Base-by-base conservation (phyloP, 116 monocot genomes). In the Papilionanthe hybrid region DNA sequence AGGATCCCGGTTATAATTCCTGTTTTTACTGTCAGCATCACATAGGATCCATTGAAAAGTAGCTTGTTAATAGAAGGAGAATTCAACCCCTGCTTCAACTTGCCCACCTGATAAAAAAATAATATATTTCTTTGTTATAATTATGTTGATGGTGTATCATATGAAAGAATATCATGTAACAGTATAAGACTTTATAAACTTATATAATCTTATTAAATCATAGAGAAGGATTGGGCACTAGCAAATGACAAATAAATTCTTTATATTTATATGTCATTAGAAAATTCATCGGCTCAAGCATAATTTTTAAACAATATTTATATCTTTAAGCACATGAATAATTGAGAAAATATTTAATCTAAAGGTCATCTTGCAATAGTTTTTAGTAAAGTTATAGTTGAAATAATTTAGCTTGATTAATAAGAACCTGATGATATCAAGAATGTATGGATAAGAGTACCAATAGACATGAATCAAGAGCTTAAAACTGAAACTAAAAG, bases 1-100 rank as follows among this genome's bases (percentile, higher is more conserved):
- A 93, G 22, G 44, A 93, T 88, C 48, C 93, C 93, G 5, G 88
- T 85, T 27, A 93, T 43, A 4, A 88, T 77, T 68, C 90, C 90
- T 2, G 90, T 88, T 68, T 90, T 90, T 25, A 90, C 55, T 47
- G 83, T 76, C 17, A 90, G 82, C 15, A 71, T 82, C 72, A 90
- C 56, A 19, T 81, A 84, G 8, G 77, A 63, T 22, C 88, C 86
- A 9, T 58, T 22, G 80, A 90, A 86, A 25, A 43, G 57, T 19
- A 90, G 67, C 88, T 86, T 84, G 74, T 88, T 83, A n/a, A 53
- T 68, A 55, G 90, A 90, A 49, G 91, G 88, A 79, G 91, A 86
- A 75, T 91, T 91, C 81, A 88, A 53, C n/a, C 91, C 91, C 78
- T 81, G 56, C 17, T 84, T 30, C 60, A 88, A 65, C 45, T 80